phyloP scores from a whole-genome alignment of 768 basidiomycete genomes.

The Leucocoprinus leucothites region DNA sequence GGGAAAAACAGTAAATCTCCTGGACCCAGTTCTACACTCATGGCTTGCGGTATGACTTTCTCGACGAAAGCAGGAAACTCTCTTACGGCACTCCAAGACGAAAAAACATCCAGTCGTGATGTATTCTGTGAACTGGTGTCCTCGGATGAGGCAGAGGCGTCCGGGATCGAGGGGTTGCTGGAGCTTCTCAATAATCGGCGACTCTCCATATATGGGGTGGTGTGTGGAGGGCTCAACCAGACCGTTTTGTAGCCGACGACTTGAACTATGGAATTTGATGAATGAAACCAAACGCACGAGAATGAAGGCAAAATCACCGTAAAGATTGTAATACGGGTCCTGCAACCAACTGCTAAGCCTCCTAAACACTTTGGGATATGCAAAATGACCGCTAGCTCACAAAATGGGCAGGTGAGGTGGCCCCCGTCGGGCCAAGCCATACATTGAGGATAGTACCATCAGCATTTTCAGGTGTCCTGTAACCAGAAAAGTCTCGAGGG shows the following conservation, averaged over 20 bases:
- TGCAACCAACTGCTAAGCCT: slow-evolving; percentile 25
- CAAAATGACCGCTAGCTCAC: slow-evolving; percentile 30
- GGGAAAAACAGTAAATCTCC: slow-evolving; percentile 91
- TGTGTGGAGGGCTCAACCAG: slow-evolving; percentile 81
- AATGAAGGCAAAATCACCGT: slow-evolving; percentile 44
- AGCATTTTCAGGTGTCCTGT: slow-evolving; percentile 62
- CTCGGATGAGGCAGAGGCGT: slow-evolving; percentile 22
- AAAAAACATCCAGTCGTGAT: slow-evolving; percentile 78
- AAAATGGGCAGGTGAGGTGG: slow-evolving; percentile 88
- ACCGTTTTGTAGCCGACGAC: slow-evolving; percentile 86
- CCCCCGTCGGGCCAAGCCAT: slow-evolving; percentile 81
- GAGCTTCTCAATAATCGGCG: slow-evolving; percentile 27
- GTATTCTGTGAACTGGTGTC: slow-evolving; percentile 73
- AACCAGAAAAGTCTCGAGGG: slow-evolving; percentile 44
- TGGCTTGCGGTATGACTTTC: slow-evolving; percentile 56
- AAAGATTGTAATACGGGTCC: slow-evolving; percentile 95
- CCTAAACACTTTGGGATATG: neutral
- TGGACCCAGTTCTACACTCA: slow-evolving; percentile 61
- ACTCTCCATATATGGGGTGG: slow-evolving; percentile 58
- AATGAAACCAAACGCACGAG: neutral
- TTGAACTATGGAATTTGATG: slow-evolving; percentile 58
- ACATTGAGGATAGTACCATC: slow-evolving; percentile 68
- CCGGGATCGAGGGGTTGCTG: slow-evolving; percentile 32
- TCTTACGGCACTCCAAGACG: slow-evolving; percentile 19
- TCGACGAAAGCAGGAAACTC: slow-evolving; percentile 52